phyloP scores from a whole-genome alignment of 2,329 filamentous ascomycete genomes.

The Phyllosticta ampelicida region DNA sequence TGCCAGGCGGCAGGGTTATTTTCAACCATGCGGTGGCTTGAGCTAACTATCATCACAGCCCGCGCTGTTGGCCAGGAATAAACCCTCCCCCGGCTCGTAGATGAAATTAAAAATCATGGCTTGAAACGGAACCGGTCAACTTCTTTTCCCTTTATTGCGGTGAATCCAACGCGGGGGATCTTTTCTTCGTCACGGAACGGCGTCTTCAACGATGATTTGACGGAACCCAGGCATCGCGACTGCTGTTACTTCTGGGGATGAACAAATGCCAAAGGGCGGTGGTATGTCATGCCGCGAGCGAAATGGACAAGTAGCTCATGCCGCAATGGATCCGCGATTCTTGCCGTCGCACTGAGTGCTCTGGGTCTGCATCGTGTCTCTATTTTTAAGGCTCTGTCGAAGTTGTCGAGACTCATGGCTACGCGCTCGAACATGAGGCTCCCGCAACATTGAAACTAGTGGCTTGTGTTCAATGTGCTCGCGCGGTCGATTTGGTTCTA shows the following conservation, averaged over 20 bases:
- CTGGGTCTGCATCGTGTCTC: not conserved
- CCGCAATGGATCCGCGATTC: not conserved
- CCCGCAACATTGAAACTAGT: not conserved
- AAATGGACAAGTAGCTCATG: not conserved
- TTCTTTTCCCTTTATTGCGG: not conserved
- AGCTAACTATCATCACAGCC: not conserved
- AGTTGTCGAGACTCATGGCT: no score
- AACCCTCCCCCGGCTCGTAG: not conserved
- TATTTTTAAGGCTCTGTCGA: no score
- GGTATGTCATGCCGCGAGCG: not conserved
- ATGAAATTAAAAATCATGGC: conserved; percentile 5
- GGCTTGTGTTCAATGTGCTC: not conserved
- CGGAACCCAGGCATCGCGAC: not conserved
- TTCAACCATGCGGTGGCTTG: no score
- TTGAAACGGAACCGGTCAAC: conserved; percentile 5
- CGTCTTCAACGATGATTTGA: conserved; percentile 5
- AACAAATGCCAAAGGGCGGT: conserved; percentile 5
- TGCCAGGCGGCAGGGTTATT: no score
- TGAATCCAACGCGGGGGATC: conserved; percentile 9
- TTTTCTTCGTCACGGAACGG: conserved; percentile 6
- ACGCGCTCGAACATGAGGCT: not conserved
- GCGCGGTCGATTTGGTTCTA: not conserved
- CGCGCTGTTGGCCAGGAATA: conserved; percentile 9
- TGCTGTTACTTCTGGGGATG: conserved; percentile 2
- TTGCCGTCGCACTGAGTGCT: not conserved